Base-by-base conservation (phyloP, 306 rosid species). In the Cucurbita ficifolia region DNA sequence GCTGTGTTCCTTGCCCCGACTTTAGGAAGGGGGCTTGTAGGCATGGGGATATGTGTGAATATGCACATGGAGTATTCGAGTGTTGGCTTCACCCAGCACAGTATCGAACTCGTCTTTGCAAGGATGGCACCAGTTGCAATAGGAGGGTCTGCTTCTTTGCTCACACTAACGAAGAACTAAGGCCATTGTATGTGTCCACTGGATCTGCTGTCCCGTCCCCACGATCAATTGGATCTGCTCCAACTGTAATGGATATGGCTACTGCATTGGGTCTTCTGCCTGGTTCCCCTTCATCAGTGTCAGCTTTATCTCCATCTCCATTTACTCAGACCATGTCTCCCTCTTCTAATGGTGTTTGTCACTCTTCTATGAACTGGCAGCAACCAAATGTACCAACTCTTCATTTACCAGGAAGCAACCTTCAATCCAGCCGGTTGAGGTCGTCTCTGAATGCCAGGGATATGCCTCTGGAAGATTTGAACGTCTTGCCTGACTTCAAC, bases 81-180 rank as follows among this genome's bases (percentile, higher is more conserved):
- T 84, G 97, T 85, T 92, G 97, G 97, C 90, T 92, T 16, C 97
- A 92, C 81, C 97, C 97, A 3, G 97, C 97, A 42, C 97, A 92
- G 61, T 92, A 92, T 72, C 87, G 97, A 12, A 89, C 97, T 8
- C 90, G 97, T 59, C 94, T 89, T 18, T 92, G 97, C 81, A 92
- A 92, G 79, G 97, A 92, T 76, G 97, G 97, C 7, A 83, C 85
- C 2, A 83, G 84, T 73, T 92, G 97, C 82, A 84, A 88, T 33
- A 82, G 96, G 77, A 81, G 94, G 76, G 96, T 89, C 29, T 92
- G 97, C 69, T 92, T 92, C 67, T 92, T 92, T 51, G 96, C 97
- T 5, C 97, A 92, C 78, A 81, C 78, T 4, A 35, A 87, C 8
- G 96, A 89, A 63, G 96, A 92, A 84, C 83, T 92, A 52, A 87